Evolutionary conservation across 2,329 filamentous ascomycete genomes (phyloP).

Genomic region (Colletotrichum sojae): DNA sequence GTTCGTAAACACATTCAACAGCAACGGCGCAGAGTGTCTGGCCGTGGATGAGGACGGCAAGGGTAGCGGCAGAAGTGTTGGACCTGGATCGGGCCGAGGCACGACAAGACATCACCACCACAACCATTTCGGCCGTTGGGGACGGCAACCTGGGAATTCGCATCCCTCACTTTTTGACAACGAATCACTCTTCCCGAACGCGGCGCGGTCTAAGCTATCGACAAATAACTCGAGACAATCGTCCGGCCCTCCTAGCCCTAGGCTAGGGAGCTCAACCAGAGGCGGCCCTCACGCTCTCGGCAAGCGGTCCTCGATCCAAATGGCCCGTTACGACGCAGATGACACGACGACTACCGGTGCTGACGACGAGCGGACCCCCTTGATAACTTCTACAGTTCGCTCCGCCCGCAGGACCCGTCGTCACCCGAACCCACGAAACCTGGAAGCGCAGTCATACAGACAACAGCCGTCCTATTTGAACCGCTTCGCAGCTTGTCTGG

Average conservation of each 20-base stretch:
- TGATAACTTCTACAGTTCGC: constrained; percentile 75
- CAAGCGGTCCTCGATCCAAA: constrained; percentile 70
- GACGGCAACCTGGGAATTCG: constrained; percentile 75
- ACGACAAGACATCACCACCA: constrained; percentile 85
- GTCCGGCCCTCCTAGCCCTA: constrained; percentile 79
- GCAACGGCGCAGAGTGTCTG: constrained; percentile 65
- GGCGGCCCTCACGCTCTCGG: constrained; percentile 44
- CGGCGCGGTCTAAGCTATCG: constrained; percentile 73
- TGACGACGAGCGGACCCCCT: constrained; percentile 89
- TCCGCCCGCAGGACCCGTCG: constrained; percentile 71
- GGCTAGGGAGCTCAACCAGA: constrained; percentile 51
- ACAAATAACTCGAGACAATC: constrained; percentile 71
- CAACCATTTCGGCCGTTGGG: constrained; percentile 76
- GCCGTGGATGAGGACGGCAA: constrained; percentile 78
- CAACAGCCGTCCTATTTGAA: constrained; percentile 75
- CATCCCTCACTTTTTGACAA: constrained; percentile 82
- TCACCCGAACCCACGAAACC: constrained; percentile 72
- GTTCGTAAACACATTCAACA: constrained; percentile 86
- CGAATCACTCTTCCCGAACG: constrained; percentile 83
- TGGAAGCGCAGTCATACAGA: constrained; percentile 80
- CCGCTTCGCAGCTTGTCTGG: constrained; percentile 87
- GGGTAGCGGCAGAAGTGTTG: constrained; percentile 72
- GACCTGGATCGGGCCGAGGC: constrained; percentile 72
- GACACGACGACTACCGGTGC: constrained; percentile 70
- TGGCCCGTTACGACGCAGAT: constrained; percentile 83